Evolutionary conservation across 352 stramenopile species (phyloP).

Genomic region (Phytophthora ramorum): DNA sequence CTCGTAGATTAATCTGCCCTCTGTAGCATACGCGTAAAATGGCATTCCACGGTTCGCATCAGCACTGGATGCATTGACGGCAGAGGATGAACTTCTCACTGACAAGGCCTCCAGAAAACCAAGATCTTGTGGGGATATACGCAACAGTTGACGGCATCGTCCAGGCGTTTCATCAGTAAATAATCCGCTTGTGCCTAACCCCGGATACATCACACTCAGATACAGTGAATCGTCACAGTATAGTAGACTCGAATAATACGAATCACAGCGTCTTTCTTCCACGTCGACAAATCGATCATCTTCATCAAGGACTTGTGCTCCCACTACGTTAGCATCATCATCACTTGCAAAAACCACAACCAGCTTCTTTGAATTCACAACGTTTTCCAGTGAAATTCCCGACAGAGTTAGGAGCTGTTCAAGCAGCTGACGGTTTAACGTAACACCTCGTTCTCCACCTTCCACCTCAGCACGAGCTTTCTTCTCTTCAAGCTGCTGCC

Average conservation of each 20-base stretch:
- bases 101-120: constrained; percentile 22
- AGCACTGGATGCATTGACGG: not conserved
- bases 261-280: constrained; percentile 35
- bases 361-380: constrained; percentile 33
- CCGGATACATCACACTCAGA: constrained; percentile 50
- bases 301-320: constrained; percentile 32
- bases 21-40: constrained; percentile 50
- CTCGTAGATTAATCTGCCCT: constrained; percentile 67
- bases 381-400: constrained; percentile 20
- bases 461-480: constrained; percentile 8
- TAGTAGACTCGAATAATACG: constrained; percentile 60
- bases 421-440: constrained; percentile 33
- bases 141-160: constrained; percentile 24
- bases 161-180: constrained; percentile 10
- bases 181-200: constrained; percentile 15
- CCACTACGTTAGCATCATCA: constrained; percentile 15
- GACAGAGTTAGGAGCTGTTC: constrained; percentile 34
- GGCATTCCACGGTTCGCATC: not conserved
- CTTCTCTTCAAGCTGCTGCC: constrained; percentile 18
- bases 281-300: constrained; percentile 40
- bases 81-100: constrained; percentile 7
- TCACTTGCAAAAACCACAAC: constrained; percentile 35
- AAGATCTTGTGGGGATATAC: constrained; percentile 34
- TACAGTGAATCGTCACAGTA: constrained; percentile 53
- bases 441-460: constrained; percentile 12